These are phyloP conservation scores for Annulohypoxylon nitens DNA, from an alignment of 495 filamentous ascomycete genomes.

Conservation along the genomic window DNA sequence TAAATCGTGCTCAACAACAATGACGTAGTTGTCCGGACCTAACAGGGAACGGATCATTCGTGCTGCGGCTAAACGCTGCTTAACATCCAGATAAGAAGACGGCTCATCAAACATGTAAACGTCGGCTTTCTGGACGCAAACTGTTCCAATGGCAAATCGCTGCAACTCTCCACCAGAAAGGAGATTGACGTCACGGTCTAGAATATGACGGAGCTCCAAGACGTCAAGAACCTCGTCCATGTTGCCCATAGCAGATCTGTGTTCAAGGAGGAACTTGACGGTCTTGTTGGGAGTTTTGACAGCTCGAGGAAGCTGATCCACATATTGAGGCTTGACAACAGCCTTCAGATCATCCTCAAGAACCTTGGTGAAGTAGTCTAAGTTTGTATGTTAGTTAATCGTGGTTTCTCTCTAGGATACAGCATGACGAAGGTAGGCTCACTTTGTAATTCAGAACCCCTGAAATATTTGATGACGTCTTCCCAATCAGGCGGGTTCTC, in stretches of 20 bases:
- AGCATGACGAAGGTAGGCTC: constrained; percentile 49
- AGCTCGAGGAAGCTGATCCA: constrained; percentile 95
- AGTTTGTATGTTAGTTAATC: constrained; percentile 21
- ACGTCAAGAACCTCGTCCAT: constrained; percentile 85
- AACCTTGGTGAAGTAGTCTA: constrained; percentile 99
- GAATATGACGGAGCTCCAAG: constrained; percentile 86
- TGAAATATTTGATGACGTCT: constrained; percentile 97
- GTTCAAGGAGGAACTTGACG: constrained; percentile 81
- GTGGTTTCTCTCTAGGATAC: neutral
- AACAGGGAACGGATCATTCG: constrained; percentile 91
- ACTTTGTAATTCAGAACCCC: constrained; percentile 98
- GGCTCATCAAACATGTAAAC: constrained; percentile 99
- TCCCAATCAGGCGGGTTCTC: constrained; percentile 99
- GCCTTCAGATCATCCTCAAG: constrained; percentile 96
- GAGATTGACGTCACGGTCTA: constrained; percentile 85
- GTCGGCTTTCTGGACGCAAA: constrained; percentile 96
- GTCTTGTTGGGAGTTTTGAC: constrained; percentile 81
- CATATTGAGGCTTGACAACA: constrained; percentile 98
- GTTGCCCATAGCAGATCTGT: constrained; percentile 80
- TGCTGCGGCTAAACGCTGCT: constrained; percentile 93
- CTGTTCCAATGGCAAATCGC: constrained; percentile 94
- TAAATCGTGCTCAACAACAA: constrained; percentile 98
- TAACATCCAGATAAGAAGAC: constrained; percentile 93
- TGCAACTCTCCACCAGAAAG: constrained; percentile 98
- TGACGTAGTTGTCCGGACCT: constrained; percentile 91